These are phyloP conservation scores for Benincasa hispida DNA, from an alignment of 306 rosid species.

Conservation along the genomic window DNA sequence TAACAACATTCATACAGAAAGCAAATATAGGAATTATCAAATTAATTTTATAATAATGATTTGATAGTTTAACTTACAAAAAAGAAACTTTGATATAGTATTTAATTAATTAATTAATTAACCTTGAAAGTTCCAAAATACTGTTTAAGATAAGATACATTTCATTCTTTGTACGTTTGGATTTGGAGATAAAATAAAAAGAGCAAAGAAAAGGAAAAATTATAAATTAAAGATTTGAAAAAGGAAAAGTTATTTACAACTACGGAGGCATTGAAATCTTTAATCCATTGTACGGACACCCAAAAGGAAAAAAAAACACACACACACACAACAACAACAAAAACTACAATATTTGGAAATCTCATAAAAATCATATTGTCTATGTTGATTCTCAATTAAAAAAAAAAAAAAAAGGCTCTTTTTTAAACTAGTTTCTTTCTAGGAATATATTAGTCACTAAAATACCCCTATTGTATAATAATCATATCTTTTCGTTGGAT, in stretches of 20 bases:
- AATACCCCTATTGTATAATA: not conserved
- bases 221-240: not conserved
- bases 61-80: not conserved
- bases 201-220: not conserved
- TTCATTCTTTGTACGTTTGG: conserved; percentile 4
- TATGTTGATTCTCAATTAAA: not conserved
- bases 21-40: not conserved
- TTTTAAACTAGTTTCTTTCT: not conserved
- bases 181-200: not conserved
- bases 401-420: not conserved
- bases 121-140: conserved; percentile 1
- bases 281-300: not conserved
- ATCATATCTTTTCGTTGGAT: not conserved
- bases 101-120: not conserved
- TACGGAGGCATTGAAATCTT: not conserved
- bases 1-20: not conserved
- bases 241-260: not conserved
- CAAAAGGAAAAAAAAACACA: too few species aligned
- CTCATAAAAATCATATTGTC: not conserved
- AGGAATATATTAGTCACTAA: not conserved
- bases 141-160: not conserved
- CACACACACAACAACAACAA: not conserved
- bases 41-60: not conserved
- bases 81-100: not conserved
- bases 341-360: not conserved